Conservation (phyloP, 768 basidiomycete species). For the Leucosporidium yakuticum region DNA sequence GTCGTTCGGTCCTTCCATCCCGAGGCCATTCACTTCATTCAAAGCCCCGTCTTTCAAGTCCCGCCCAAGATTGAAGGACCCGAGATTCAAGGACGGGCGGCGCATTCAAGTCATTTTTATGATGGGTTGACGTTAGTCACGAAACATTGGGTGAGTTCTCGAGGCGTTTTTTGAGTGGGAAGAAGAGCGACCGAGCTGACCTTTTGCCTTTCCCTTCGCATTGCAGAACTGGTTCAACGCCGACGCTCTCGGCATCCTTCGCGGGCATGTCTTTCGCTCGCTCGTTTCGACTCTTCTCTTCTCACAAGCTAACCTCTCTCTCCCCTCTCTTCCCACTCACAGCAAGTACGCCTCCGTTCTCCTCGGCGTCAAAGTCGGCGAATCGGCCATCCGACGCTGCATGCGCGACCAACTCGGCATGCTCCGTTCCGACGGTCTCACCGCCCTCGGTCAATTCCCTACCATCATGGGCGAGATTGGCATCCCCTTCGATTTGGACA, state of each 20-base stretch:
- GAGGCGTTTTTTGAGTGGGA: not conserved
- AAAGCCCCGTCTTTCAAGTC: conserved; percentile 78
- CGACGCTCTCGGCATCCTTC: conserved; percentile 83
- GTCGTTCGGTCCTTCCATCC: conserved; percentile 66
- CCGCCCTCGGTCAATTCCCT: conserved; percentile 61
- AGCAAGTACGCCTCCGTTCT: conserved; percentile 60
- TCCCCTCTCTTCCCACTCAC: not conserved
- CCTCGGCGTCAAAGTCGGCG: conserved; percentile 75
- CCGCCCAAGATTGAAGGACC: conserved; percentile 53
- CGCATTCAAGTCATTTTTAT: conserved; percentile 82
- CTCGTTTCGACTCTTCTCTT: conserved; percentile 32
- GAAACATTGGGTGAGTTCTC: conserved; percentile 58
- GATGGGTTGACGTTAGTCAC: conserved; percentile 91
- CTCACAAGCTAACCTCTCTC: not conserved
- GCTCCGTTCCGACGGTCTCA: conserved; percentile 64
- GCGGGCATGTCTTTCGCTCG: conserved; percentile 48
- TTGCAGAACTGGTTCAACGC: conserved; percentile 77
- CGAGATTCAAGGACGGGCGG: conserved; percentile 59
- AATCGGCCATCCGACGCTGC: conserved; percentile 68
- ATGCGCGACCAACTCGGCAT: conserved; percentile 76
- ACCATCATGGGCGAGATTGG: conserved; percentile 95
- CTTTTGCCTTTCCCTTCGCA: not conserved
- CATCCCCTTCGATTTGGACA: conserved; percentile 89
- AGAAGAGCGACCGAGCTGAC: not conserved
- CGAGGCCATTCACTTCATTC: conserved; percentile 79